These are phyloP conservation scores for Melampsora larici-populina DNA, from an alignment of 1,284 basidiomycete species.

Conservation along the genomic window DNA sequence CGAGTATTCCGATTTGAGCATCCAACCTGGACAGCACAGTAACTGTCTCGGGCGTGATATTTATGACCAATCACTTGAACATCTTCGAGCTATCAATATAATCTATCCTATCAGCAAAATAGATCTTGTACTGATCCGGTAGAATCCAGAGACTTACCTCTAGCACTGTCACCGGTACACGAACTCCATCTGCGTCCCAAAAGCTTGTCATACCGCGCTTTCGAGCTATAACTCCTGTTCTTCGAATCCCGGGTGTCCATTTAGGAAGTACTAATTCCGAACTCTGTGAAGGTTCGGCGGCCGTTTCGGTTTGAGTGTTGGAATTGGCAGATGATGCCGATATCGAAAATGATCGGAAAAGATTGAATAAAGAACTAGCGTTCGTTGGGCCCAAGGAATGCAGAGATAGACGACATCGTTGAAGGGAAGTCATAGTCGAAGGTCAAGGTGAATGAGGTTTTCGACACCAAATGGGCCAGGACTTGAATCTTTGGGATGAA, in stretches of 20 bases:
- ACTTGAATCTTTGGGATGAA: too few species aligned
- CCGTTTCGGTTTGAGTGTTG: neutral
- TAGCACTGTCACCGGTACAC: constrained; percentile 86
- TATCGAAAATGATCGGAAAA: neutral
- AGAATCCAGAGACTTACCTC: constrained; percentile 64
- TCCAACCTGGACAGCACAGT: constrained; percentile 81
- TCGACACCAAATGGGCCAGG: too few species aligned
- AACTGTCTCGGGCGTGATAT: constrained; percentile 57
- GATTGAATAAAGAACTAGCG: neutral
- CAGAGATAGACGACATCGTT: neutral
- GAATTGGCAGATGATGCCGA: neutral
- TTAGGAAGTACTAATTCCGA: constrained; percentile 18
- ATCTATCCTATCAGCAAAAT: neutral
- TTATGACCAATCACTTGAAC: constrained; percentile 55
- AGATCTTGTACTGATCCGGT: neutral
- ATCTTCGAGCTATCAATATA: constrained; percentile 56
- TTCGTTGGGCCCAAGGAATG: neutral
- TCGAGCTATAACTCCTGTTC: constrained; percentile 89
- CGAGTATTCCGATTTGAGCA: constrained; percentile 69
- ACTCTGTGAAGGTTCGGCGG: neutral
- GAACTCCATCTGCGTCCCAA: constrained; percentile 83
- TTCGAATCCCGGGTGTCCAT: constrained; percentile 81
- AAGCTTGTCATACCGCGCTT: constrained; percentile 94
- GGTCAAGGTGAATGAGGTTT: too few species aligned
- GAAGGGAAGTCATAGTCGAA: neutral